Conservation (phyloP, 129 eudicot genomes). For the Silybum marianum region DNA sequence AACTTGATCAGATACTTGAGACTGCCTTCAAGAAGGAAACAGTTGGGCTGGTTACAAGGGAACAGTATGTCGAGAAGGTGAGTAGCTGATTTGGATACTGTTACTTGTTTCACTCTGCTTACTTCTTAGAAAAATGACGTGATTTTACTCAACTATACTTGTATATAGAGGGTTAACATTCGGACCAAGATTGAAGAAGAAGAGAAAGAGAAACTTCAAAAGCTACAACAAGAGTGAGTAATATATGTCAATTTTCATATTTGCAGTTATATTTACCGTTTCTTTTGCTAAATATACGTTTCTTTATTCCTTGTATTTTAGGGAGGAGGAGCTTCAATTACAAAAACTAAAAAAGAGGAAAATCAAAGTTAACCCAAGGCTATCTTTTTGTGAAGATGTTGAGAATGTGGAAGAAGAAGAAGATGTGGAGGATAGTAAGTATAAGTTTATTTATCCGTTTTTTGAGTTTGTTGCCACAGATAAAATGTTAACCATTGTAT, state of each 20-base stretch:
- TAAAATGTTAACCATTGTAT: not conserved
- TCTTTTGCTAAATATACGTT: not conserved
- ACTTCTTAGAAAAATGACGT: not conserved
- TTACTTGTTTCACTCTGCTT: not conserved
- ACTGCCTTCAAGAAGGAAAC: conserved; percentile 99
- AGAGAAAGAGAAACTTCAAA: conserved; percentile 96
- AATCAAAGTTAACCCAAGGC: conserved; percentile 66
- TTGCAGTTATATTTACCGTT: not conserved
- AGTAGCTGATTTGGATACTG: not conserved
- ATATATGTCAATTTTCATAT: not conserved
- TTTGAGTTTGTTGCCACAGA: not conserved
- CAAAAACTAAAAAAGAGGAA: conserved; percentile 88
- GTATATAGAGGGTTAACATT: conserved; percentile 84
- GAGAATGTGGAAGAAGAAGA: conserved; percentile 81
- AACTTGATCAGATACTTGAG: conserved; percentile 70
- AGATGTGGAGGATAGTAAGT: conserved; percentile 68
- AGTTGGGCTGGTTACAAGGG: conserved; percentile 92
- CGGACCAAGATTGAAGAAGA: conserved; percentile 89
- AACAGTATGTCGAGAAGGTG: conserved; percentile 97
- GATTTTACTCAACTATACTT: not conserved
- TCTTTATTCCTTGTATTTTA: conserved; percentile 24
- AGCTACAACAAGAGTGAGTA: conserved; percentile 97
- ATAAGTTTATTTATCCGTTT: not conserved
- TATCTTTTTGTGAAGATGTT: conserved; percentile 82
- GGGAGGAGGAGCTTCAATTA: conserved; percentile 91